Percentiles rank a stretch among this genome's conserved stretches.
These are phyloP conservation scores for Gentiana straminea DNA, from an alignment of 257 asterid genomes.

Conservation along the genomic window DNA sequence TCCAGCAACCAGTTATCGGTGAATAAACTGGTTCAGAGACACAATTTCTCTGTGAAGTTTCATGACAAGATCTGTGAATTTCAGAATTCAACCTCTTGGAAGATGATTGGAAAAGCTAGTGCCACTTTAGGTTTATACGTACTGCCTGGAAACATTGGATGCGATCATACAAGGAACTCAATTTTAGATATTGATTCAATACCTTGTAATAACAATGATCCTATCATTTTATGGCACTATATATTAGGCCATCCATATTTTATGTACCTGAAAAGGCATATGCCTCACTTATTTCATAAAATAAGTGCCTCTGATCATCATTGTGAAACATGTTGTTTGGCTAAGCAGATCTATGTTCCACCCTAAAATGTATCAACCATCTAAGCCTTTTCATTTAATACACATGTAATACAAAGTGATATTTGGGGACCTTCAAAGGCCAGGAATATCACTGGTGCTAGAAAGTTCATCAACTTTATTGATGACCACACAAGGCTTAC, in stretches of 20 bases:
- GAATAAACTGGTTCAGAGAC: background rate
- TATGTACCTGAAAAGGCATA: background rate
- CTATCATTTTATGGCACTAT: slow-evolving; percentile 4
- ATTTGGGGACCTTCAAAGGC: background rate
- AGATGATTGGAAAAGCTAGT: slow-evolving; percentile 5
- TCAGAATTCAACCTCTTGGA: slow-evolving; percentile 1
- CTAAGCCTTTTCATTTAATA: background rate
- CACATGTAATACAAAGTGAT: background rate
- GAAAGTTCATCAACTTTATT: background rate
- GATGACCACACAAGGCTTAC: background rate
- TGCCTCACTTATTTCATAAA: slow-evolving; percentile 2
- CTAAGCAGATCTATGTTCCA: background rate
- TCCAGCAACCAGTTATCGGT: background rate
- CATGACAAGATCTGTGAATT: slow-evolving; percentile 4
- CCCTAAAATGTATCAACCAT: slow-evolving; percentile 1
- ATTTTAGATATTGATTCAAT: no score
- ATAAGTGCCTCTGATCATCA: background rate
- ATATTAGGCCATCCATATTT: slow-evolving; percentile 7
- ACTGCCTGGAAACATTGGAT: background rate
- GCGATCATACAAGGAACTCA: no score
- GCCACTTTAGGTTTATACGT: slow-evolving; percentile 1
- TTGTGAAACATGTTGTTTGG: slow-evolving; percentile 8
- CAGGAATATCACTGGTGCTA: background rate
- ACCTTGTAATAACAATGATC: background rate
- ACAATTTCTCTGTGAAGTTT: background rate